A percentile compares a stretch with the other conserved stretches of the same genome.
Evolutionary conservation across 2,329 filamentous ascomycete species (phyloP).

Genomic region (Colletotrichum shisoi): DNA sequence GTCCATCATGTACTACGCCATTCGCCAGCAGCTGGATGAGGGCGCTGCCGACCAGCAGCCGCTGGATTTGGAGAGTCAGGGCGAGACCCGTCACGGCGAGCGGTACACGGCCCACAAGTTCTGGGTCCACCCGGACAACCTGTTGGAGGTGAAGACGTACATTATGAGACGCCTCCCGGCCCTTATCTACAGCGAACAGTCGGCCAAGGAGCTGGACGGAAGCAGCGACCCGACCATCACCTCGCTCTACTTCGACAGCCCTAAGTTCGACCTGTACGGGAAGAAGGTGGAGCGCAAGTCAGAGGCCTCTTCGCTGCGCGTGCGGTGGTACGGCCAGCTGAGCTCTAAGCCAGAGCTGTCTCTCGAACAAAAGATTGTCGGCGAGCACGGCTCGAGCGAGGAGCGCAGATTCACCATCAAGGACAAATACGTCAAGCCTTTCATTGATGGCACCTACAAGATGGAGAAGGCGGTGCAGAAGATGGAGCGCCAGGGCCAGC

Average conservation of each 20-base stretch:
- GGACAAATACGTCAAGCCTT: slow-evolving; percentile 89
- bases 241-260: slow-evolving; percentile 94
- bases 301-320: slow-evolving; percentile 80
- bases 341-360: slow-evolving; percentile 79
- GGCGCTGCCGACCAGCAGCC: slow-evolving; percentile 51
- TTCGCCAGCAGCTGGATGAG: slow-evolving; percentile 81
- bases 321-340: slow-evolving; percentile 92
- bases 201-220: slow-evolving; percentile 81
- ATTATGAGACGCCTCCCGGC: slow-evolving; percentile 90
- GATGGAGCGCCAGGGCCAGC: slow-evolving; percentile 78
- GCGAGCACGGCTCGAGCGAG: slow-evolving; percentile 76
- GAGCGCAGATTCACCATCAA: slow-evolving; percentile 87
- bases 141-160: slow-evolving; percentile 95
- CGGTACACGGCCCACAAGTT: slow-evolving; percentile 89
- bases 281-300: slow-evolving; percentile 80
- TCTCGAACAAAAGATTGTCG: slow-evolving; percentile 88
- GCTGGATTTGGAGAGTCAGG: slow-evolving; percentile 60
- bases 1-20: slow-evolving; percentile 94
- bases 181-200: slow-evolving; percentile 89
- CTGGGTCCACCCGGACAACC: slow-evolving; percentile 95
- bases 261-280: slow-evolving; percentile 83
- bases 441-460: slow-evolving; percentile 85
- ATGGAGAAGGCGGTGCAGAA: slow-evolving; percentile 92
- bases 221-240: slow-evolving; percentile 89
- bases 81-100: slow-evolving; percentile 70